Evolutionary conservation across 768 basidiomycete genomes (phyloP), one percentile per base, ranked within the genome.

Genomic region (Phylloporus sp.): DNA sequence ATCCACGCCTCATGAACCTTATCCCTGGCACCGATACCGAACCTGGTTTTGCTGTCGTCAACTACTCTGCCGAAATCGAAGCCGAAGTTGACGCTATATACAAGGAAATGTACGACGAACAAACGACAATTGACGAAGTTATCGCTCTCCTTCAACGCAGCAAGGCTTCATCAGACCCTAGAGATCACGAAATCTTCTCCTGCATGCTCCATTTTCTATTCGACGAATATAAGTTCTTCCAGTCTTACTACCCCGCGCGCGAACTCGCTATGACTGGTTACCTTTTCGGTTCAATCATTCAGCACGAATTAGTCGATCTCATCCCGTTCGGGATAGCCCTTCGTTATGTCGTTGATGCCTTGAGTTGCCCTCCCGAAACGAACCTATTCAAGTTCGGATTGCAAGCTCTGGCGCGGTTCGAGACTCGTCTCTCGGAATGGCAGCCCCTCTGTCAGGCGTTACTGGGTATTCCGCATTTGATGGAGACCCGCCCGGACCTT

Each of bases 161-260:
- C 74, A 93, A 95, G 65, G 81, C 80, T 45, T 95, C 94, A 27
- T 77, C 81, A 28, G 90, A 87, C 59, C 72, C 85, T 40, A 84
- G 85, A 50, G 94, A 97, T 60, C 92, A 95, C 67, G 93, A 98
- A 72, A 83, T 97, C 55, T 97, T 97, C 66, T 97, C 94, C n/a
- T 97, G 94, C 81, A 97, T 97, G 85, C 86, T 99, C 45, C 95
- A 97, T 74, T 95, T 97, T 77, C 82, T 99, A 39, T 97, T 99
- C 72, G 97, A 98, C 81, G 97, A 99, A 73, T 97, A 97, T 83
- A 95, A 94, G 64, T 99, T 97, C 78, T 97, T 98, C 82, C 92
- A 95, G 66, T 88, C 89, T 35, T 97, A 88, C 71, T 93, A 93
- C 63, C 97, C 97, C 23, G 78, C 89, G 34, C 88, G 94, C 58